Evolutionary conservation across 129 eudicot genomes (phyloP).

Genomic region (Artemisia argyi): DNA sequence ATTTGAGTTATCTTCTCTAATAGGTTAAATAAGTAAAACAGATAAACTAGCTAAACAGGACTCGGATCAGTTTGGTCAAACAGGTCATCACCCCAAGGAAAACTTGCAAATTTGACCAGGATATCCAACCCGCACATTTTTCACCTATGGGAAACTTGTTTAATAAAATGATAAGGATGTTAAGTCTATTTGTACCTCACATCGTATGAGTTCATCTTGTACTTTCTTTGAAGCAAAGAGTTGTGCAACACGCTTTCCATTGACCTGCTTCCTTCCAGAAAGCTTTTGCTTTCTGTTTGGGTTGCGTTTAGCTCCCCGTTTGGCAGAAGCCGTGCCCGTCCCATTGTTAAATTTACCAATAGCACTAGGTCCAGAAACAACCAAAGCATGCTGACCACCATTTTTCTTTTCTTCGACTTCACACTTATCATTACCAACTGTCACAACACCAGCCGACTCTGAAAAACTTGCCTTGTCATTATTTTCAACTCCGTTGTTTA

Average conservation of each 20-base stretch:
- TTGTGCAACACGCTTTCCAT: slow-evolving; percentile 63
- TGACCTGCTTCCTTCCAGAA: slow-evolving; percentile 52
- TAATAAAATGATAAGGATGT: not conserved
- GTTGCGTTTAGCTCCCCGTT: slow-evolving; percentile 44
- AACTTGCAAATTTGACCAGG: not conserved
- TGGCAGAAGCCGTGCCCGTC: slow-evolving; percentile 41
- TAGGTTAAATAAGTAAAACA: not conserved
- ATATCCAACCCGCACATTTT: not conserved
- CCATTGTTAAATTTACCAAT: slow-evolving; percentile 42
- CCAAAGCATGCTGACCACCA: slow-evolving; percentile 28
- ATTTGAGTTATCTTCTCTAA: not conserved
- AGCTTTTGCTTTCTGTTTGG: slow-evolving; percentile 44
- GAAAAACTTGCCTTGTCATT: slow-evolving; percentile 37
- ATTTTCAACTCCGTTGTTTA: slow-evolving; percentile 25
- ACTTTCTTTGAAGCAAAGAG: slow-evolving; percentile 74
- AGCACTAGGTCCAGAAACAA: slow-evolving; percentile 30
- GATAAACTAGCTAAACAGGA: not conserved
- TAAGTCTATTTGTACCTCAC: slow-evolving; percentile 52
- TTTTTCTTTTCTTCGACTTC: slow-evolving; percentile 32
- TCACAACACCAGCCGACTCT: slow-evolving; percentile 23
- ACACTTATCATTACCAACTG: slow-evolving; percentile 33
- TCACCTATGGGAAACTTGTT: not conserved
- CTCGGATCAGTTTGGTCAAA: not conserved
- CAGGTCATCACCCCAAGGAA: not conserved
- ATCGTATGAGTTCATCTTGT: slow-evolving; percentile 62